Conservation (phyloP, 768 basidiomycete genomes). For the Ramaria sp. region DNA sequence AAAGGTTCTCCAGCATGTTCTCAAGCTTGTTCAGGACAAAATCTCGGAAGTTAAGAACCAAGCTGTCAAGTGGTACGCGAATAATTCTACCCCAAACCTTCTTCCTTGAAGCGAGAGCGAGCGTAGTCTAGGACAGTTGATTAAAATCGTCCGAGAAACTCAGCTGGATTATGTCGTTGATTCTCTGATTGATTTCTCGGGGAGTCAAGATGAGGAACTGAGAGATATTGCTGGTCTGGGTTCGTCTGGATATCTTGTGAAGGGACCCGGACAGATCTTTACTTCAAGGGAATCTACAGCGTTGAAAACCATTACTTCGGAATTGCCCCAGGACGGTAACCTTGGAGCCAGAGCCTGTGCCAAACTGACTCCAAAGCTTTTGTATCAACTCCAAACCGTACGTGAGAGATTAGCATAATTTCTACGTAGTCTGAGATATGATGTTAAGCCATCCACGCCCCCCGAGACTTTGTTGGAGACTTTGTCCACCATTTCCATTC, state of each 20-base stretch:
- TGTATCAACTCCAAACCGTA: constrained; percentile 71
- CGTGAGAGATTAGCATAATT: constrained; percentile 12
- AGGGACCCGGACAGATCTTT: background rate
- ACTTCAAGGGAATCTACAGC: constrained; percentile 32
- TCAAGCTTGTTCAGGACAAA: constrained; percentile 82
- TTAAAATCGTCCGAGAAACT: constrained; percentile 74
- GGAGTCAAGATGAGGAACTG: constrained; percentile 82
- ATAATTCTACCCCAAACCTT: background rate
- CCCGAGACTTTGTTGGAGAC: constrained; percentile 79
- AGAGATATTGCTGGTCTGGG: constrained; percentile 92
- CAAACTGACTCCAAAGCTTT: constrained; percentile 74
- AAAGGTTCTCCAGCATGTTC: constrained; percentile 74
- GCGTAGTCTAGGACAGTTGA: constrained; percentile 73
- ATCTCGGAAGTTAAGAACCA: constrained; percentile 98
- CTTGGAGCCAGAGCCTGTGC: constrained; percentile 71
- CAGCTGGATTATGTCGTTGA: constrained; percentile 85
- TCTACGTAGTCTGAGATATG: background rate
- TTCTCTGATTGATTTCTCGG: constrained; percentile 76
- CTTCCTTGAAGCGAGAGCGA: background rate
- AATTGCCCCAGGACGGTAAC: constrained; percentile 74
- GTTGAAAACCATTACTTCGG: constrained; percentile 88
- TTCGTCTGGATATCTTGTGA: constrained; percentile 20
- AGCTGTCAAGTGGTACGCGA: constrained; percentile 81
- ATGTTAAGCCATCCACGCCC: constrained; percentile 46
- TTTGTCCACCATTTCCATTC: constrained; percentile 75